These are phyloP conservation scores for Entomophthora muscae DNA, from an alignment of 371 early-diverging fungal species.

Conservation along the genomic window DNA sequence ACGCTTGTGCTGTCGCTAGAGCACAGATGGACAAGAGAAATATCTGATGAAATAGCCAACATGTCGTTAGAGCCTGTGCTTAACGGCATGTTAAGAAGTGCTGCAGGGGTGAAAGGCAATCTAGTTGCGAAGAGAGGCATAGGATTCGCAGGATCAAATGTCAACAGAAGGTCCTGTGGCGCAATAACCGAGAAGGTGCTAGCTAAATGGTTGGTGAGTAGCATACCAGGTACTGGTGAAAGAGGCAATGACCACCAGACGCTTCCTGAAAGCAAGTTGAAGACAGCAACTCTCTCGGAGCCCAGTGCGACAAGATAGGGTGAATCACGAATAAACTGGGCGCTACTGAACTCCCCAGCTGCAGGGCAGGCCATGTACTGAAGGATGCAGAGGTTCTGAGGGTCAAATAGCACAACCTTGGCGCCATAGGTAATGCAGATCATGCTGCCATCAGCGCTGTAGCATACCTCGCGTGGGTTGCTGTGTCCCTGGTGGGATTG, in stretches of 20 bases:
- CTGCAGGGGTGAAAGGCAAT: neutral
- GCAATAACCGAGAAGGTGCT: neutral
- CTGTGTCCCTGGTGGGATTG: neutral
- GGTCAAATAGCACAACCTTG: neutral
- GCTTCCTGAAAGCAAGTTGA: neutral
- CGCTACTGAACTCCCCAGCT: neutral
- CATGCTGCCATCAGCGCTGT: neutral
- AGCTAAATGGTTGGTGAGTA: neutral
- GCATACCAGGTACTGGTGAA: neutral
- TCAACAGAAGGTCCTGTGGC: neutral
- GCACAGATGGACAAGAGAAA: neutral
- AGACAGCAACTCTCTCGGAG: neutral
- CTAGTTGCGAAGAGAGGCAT: neutral
- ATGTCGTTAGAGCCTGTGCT: neutral
- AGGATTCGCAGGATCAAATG: neutral
- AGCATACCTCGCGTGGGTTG: neutral
- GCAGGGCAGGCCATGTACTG: conserved; percentile 2
- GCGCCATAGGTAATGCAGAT: neutral
- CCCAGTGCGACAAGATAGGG: neutral
- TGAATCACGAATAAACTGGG: neutral
- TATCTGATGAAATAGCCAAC: neutral
- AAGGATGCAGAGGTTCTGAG: neutral
- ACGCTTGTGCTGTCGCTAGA: neutral
- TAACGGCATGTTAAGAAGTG: neutral
- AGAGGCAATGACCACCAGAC: neutral